Evolutionary conservation across 2,329 filamentous ascomycete species (phyloP).

Genomic region (Arthrocladium fulminans): DNA sequence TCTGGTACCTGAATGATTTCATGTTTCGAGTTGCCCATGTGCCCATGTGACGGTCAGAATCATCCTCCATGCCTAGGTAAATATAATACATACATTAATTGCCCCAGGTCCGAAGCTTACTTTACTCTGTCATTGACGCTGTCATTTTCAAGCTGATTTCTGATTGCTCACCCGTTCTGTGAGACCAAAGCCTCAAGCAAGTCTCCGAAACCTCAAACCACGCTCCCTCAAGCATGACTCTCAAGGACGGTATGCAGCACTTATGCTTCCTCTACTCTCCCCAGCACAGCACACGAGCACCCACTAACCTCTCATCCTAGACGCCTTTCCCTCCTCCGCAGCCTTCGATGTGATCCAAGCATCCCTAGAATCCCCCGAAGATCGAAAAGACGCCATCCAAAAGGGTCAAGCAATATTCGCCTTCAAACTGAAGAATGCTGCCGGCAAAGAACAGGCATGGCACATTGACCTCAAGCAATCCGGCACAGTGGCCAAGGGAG

Average conservation of each 20-base stretch:
- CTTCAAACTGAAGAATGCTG: constrained; percentile 83
- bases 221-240: constrained; percentile 48
- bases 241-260: constrained; percentile 57
- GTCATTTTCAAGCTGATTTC: background rate
- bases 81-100: background rate
- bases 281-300: background rate
- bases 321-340: constrained; percentile 77
- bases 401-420: constrained; percentile 78
- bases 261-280: background rate
- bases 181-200: background rate
- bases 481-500: constrained; percentile 70
- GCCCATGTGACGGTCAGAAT: constrained; percentile 2
- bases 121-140: background rate
- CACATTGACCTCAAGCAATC: constrained; percentile 91
- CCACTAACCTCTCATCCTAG: constrained; percentile 36
- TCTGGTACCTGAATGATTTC: constrained; percentile 1
- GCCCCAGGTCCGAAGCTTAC: background rate
- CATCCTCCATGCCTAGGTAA: background rate
- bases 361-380: constrained; percentile 60
- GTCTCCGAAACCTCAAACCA: background rate
- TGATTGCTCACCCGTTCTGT: background rate
- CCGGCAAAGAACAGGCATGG: constrained; percentile 76
- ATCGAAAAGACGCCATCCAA: constrained; percentile 81
- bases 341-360: constrained; percentile 83
- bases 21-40: background rate